Evolutionary conservation across 106 monocot species (phyloP).

Genomic region (Hemerocallis citrina): DNA sequence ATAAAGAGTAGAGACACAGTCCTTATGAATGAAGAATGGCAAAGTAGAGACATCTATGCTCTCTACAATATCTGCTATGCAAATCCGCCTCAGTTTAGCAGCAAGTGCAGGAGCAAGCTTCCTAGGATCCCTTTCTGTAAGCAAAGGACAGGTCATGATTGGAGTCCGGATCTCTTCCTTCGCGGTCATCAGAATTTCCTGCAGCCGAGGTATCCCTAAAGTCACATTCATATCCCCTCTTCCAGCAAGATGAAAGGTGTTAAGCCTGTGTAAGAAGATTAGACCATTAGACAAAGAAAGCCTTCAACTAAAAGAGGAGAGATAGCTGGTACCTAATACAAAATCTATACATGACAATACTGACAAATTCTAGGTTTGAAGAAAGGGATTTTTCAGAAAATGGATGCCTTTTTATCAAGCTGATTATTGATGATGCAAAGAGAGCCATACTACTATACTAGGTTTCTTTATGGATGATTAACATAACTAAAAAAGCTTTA

Average conservation of each 20-base stretch:
- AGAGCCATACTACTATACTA: background rate
- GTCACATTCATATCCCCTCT: constrained; percentile 98
- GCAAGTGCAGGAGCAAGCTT: constrained; percentile 48
- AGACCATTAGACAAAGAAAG: background rate
- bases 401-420: background rate
- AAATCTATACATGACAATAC: background rate
- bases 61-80: constrained; percentile 68
- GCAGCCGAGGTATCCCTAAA: constrained; percentile 84
- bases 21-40: constrained; percentile 38
- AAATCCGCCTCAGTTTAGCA: constrained; percentile 49
- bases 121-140: constrained; percentile 34
- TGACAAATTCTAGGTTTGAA: background rate
- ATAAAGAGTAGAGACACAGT: constrained; percentile 37
- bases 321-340: background rate
- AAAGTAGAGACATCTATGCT: constrained; percentile 62
- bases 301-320: background rate
- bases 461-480: background rate
- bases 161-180: constrained; percentile 70
- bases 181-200: constrained; percentile 83
- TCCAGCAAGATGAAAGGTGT: constrained; percentile 99
- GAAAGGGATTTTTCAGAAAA: background rate
- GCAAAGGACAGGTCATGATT: constrained; percentile 79
- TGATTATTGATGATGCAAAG: background rate
- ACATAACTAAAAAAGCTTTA: background rate
- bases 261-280: constrained; percentile 45